Conservation (phyloP, 177 flowering plant genomes). For the Telopea speciosissima region DNA sequence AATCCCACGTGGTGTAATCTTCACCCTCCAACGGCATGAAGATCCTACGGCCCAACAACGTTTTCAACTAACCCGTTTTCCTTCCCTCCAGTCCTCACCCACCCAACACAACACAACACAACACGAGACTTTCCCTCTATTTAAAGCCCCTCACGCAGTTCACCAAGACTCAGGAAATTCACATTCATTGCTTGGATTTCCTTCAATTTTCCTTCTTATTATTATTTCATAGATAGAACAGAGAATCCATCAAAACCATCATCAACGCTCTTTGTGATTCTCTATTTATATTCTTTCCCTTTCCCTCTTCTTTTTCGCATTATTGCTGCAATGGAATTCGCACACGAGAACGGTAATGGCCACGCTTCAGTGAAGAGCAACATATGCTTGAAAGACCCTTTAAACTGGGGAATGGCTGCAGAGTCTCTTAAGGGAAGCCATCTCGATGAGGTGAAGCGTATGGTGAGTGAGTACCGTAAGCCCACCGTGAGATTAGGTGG, state of each 20-base stretch:
- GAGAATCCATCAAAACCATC: no score
- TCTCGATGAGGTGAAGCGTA: slow-evolving; percentile 45
- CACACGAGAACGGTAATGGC: not conserved
- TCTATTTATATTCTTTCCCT: not conserved
- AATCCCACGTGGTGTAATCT: slow-evolving; percentile 13
- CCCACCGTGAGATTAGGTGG: slow-evolving; percentile 37
- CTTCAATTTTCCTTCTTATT: not conserved
- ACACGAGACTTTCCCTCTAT: slow-evolving; percentile 10
- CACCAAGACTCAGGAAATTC: slow-evolving; percentile 1
- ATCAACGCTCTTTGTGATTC: no score
- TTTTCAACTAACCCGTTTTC: slow-evolving; percentile 31
- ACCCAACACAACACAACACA: slow-evolving; percentile 19
- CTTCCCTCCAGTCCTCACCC: slow-evolving; percentile 12
- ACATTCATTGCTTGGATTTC: slow-evolving; percentile 7
- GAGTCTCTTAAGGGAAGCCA: slow-evolving; percentile 50
- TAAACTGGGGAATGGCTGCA: slow-evolving; percentile 43
- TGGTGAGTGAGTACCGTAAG: slow-evolving; percentile 38
- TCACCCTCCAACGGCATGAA: not conserved
- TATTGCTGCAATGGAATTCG: not conserved
- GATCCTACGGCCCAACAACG: slow-evolving; percentile 20
- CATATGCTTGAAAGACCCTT: slow-evolving; percentile 24
- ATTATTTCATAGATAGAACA: not conserved
- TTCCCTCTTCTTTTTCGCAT: not conserved
- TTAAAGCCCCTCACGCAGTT: slow-evolving; percentile 7
- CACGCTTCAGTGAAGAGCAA: not conserved